These are phyloP conservation scores for Kwoniella shivajii DNA, from an alignment of 1,284 basidiomycete genomes.

Conservation along the genomic window DNA sequence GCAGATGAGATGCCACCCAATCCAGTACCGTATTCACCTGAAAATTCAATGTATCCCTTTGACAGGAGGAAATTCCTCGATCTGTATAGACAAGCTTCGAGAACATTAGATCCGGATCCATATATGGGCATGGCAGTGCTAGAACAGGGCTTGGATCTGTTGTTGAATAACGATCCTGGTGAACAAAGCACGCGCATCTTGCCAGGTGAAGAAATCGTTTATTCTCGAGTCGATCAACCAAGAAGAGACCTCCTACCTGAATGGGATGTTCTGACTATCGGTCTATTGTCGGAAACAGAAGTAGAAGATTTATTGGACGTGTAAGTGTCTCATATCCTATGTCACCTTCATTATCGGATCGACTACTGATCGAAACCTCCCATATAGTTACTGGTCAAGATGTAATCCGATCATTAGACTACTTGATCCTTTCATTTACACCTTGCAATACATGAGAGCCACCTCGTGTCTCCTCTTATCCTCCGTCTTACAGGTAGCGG, in stretches of 20 bases:
- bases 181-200: constrained; percentile 4
- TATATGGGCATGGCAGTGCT: constrained; percentile 23
- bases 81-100: constrained; percentile 14
- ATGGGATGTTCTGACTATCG: constrained; percentile 15
- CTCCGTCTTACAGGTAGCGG: constrained; percentile 13
- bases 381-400: constrained; percentile 16
- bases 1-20: constrained; percentile 22
- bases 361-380: background rate
- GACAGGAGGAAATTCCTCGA: constrained; percentile 16
- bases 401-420: constrained; percentile 14
- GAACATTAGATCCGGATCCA: constrained; percentile 23
- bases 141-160: constrained; percentile 18
- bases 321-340: constrained; percentile 7
- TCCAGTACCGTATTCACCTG: constrained; percentile 1
- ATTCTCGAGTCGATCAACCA: constrained; percentile 23
- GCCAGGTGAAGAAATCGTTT: constrained; percentile 21
- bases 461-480: constrained; percentile 17
- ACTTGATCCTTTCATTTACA: constrained; percentile 23
- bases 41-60: constrained; percentile 4
- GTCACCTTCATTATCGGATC: background rate
- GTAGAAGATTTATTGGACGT: constrained; percentile 11
- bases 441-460: constrained; percentile 13
- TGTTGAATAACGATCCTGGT: constrained; percentile 1
- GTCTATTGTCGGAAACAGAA: constrained; percentile 14
- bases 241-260: constrained; percentile 15